Percentiles rank a stretch among this genome's conserved stretches.
Conservation (phyloP, 2,329 filamentous ascomycete genomes). For the Calonectria pseudoreteaudii region DNA sequence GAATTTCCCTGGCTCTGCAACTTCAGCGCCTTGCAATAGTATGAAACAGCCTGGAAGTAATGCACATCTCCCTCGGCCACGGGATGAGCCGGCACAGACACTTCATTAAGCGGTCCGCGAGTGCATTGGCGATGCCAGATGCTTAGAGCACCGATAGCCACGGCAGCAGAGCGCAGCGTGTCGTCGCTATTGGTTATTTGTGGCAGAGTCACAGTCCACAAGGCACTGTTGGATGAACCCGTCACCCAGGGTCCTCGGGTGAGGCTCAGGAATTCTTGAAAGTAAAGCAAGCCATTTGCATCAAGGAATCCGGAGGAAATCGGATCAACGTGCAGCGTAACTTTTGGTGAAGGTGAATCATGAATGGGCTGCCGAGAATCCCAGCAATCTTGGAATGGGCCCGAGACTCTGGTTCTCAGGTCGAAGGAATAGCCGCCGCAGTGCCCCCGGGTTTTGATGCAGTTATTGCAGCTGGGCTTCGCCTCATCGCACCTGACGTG, state of each 20-base stretch:
- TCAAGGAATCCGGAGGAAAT: slow-evolving; percentile 28
- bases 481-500: slow-evolving; percentile 40
- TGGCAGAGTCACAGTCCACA: slow-evolving; percentile 47
- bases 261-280: slow-evolving; percentile 47
- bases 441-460: slow-evolving; percentile 23
- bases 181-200: slow-evolving; percentile 44
- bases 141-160: slow-evolving; percentile 46
- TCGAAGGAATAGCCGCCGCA: slow-evolving; percentile 31
- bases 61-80: slow-evolving; percentile 10
- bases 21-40: slow-evolving; percentile 51
- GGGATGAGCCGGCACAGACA: not conserved
- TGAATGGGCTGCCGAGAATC: slow-evolving; percentile 33
- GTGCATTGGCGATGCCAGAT: slow-evolving; percentile 23
- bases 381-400: slow-evolving; percentile 36
- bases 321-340: slow-evolving; percentile 25
- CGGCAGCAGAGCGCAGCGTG: slow-evolving; percentile 46
- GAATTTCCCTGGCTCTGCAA: slow-evolving; percentile 42
- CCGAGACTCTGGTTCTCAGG: slow-evolving; percentile 1
- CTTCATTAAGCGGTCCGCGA: not conserved
- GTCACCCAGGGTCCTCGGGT: slow-evolving; percentile 44
- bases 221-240: slow-evolving; percentile 35
- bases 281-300: slow-evolving; percentile 37
- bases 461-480: slow-evolving; percentile 32
- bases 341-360: not conserved
- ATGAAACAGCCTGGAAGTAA: slow-evolving; percentile 49